Conservation (phyloP, 768 basidiomycete species). For the Amanita thiersii region DNA sequence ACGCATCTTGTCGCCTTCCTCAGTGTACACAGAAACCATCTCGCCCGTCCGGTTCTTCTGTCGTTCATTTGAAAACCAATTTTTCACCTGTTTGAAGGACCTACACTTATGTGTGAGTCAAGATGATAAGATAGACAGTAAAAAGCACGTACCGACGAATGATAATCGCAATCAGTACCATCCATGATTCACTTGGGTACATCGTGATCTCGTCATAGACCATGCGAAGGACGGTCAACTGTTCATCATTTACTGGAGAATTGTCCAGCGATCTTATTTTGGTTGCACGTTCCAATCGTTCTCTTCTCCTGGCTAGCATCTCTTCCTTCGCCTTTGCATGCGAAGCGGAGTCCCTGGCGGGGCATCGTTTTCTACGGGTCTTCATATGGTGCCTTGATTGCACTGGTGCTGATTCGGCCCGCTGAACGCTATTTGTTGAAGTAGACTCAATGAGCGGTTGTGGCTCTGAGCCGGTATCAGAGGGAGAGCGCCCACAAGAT, state of each 20-base stretch:
- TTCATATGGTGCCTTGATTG: constrained; percentile 18
- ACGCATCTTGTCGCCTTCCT: constrained; percentile 36
- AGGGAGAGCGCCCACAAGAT: constrained; percentile 15
- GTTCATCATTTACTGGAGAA: constrained; percentile 48
- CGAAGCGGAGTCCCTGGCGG: constrained; percentile 16
- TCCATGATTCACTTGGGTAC: constrained; percentile 58
- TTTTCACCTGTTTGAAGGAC: constrained; percentile 54
- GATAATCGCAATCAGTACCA: constrained; percentile 47
- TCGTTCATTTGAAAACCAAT: constrained; percentile 63
- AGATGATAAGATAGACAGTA: constrained; percentile 2
- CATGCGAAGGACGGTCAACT: constrained; percentile 52
- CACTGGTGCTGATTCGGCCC: constrained; percentile 13
- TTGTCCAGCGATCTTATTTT: constrained; percentile 40
- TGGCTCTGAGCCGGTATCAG: constrained; percentile 13
- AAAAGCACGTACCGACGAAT: constrained; percentile 36
- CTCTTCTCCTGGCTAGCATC: constrained; percentile 24
- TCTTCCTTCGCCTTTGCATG: constrained; percentile 21
- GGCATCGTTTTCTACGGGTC: constrained; percentile 19
- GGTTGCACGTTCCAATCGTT: constrained; percentile 26
- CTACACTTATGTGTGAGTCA: constrained; percentile 19
- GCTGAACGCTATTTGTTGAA: constrained; percentile 17
- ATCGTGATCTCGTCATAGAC: constrained; percentile 59
- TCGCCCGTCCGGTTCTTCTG: constrained; percentile 36
- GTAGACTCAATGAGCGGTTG: constrained; percentile 22
- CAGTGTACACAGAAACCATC: constrained; percentile 27